These are phyloP conservation scores for Boletus smithii DNA, from an alignment of 1,284 basidiomycete species.

Conservation along the genomic window DNA sequence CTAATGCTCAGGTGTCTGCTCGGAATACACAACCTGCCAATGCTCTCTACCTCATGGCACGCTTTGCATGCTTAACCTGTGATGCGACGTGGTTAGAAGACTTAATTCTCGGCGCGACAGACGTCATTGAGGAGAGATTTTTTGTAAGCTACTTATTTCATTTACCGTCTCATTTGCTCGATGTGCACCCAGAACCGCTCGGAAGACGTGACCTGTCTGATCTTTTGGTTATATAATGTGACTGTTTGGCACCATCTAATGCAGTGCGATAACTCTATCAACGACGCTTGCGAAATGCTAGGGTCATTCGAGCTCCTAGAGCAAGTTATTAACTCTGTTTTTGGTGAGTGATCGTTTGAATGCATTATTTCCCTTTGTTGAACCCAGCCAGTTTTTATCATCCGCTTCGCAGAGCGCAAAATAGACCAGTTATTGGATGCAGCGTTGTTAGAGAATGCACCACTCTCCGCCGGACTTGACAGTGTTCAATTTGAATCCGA, in stretches of 20 bases:
- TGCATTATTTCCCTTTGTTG: constrained; percentile 4
- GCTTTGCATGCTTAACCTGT: constrained; percentile 83
- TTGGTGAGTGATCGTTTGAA: constrained; percentile 52
- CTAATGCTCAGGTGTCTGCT: constrained; percentile 61
- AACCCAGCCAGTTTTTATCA: constrained; percentile 76
- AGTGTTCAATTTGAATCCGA: constrained; percentile 92
- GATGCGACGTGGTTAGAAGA: constrained; percentile 91
- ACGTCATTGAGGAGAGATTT: constrained; percentile 87
- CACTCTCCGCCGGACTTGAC: constrained; percentile 76
- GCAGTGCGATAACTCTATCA: constrained; percentile 76
- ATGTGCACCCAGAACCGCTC: constrained; percentile 57
- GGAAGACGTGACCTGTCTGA: constrained; percentile 81
- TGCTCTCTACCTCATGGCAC: constrained; percentile 77
- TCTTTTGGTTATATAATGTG: constrained; percentile 95
- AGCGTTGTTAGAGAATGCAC: constrained; percentile 81
- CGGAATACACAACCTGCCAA: constrained; percentile 80
- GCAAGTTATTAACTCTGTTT: constrained; percentile 92
- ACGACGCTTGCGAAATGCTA: constrained; percentile 73
- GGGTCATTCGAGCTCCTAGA: constrained; percentile 78
- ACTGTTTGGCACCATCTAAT: constrained; percentile 89
- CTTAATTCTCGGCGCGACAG: constrained; percentile 85
- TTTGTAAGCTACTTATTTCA: constrained; percentile 60
- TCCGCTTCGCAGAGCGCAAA: constrained; percentile 85
- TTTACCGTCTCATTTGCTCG: constrained; percentile 6
- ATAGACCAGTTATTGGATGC: constrained; percentile 86